Evolutionary conservation across 1,139 yeast genomes (phyloP).

Genomic region (Saccharomyces hybrid): DNA sequence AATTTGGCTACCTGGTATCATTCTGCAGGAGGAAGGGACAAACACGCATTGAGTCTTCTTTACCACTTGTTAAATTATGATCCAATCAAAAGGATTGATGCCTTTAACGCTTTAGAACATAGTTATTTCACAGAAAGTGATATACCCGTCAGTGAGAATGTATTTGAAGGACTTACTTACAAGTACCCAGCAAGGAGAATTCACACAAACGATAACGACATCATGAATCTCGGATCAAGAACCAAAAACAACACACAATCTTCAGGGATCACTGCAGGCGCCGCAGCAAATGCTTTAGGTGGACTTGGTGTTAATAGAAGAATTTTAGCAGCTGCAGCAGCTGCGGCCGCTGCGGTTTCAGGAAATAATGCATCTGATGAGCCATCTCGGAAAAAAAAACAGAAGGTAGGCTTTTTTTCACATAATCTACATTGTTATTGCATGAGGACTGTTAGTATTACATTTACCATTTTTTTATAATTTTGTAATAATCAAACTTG

Average conservation of each 20-base stretch:
- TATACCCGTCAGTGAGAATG: conserved; percentile 63
- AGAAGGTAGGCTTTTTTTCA: background rate
- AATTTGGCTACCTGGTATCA: conserved; percentile 80
- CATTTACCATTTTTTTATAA: background rate
- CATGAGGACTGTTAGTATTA: background rate
- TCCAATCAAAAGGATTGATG: conserved; percentile 72
- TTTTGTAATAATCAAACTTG: background rate
- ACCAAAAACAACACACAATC: conserved; percentile 19
- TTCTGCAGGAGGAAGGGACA: conserved; percentile 65
- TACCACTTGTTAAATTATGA: conserved; percentile 66
- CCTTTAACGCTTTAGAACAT: conserved; percentile 66
- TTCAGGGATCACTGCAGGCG: conserved; percentile 17
- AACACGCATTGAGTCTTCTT: conserved; percentile 59
- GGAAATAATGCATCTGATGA: conserved; percentile 21
- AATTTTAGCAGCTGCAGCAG: conserved; percentile 33
- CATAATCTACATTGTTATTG: background rate
- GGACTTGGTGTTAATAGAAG: conserved; percentile 32
- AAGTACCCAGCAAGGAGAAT: conserved; percentile 68
- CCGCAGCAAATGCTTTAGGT: conserved; percentile 23
- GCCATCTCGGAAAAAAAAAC: conserved; percentile 25
- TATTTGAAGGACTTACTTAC: conserved; percentile 55
- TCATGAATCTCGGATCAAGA: conserved; percentile 31
- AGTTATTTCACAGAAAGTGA: conserved; percentile 53
- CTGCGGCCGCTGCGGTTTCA: conserved; percentile 34
- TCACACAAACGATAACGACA: conserved; percentile 71